These are phyloP conservation scores for Mikania micrantha DNA, from an alignment of 129 eudicot species.

Conservation along the genomic window DNA sequence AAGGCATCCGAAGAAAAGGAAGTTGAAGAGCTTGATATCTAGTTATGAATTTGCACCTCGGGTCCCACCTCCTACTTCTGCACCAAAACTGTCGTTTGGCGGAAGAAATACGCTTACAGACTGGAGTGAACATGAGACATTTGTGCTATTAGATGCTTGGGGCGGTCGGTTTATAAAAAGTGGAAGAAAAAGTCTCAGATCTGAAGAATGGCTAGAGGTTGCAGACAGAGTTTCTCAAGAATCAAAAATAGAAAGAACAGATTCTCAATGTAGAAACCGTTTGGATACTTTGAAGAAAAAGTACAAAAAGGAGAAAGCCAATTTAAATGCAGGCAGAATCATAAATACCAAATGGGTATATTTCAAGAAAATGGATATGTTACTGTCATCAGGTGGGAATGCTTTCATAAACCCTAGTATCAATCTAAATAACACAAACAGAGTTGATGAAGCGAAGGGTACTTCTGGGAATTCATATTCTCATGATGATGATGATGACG, in stretches of 20 bases:
- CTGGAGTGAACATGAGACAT: slow-evolving; percentile 84
- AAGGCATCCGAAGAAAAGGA: slow-evolving; percentile 72
- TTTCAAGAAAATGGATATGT: slow-evolving; percentile 59
- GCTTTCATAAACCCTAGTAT: slow-evolving; percentile 39
- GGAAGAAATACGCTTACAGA: slow-evolving; percentile 61
- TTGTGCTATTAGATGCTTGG: slow-evolving; percentile 69
- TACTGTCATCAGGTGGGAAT: slow-evolving; percentile 48
- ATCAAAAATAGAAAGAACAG: slow-evolving; percentile 59
- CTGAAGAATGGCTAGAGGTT: slow-evolving; percentile 87
- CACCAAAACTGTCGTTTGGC: slow-evolving; percentile 50
- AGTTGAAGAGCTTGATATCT: slow-evolving; percentile 65
- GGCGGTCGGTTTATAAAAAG: slow-evolving; percentile 63
- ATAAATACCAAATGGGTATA: slow-evolving; percentile 56
- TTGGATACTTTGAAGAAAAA: slow-evolving; percentile 81
- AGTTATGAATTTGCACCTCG: slow-evolving; percentile 85
- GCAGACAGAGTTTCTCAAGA: slow-evolving; percentile 59
- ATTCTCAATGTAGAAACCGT: slow-evolving; percentile 76
- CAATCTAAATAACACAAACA: slow-evolving; percentile 37
- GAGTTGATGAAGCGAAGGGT: slow-evolving; percentile 55
- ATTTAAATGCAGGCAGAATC: slow-evolving; percentile 15
- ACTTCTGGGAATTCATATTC: slow-evolving; percentile 51
- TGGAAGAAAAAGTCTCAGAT: slow-evolving; percentile 71
- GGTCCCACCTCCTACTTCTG: slow-evolving; percentile 42
- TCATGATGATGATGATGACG: slow-evolving; percentile 40
- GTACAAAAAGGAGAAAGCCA: slow-evolving; percentile 69